Evolutionary conservation across 495 filamentous ascomycete species (phyloP).

Genomic region (Penicillium alfredii): DNA sequence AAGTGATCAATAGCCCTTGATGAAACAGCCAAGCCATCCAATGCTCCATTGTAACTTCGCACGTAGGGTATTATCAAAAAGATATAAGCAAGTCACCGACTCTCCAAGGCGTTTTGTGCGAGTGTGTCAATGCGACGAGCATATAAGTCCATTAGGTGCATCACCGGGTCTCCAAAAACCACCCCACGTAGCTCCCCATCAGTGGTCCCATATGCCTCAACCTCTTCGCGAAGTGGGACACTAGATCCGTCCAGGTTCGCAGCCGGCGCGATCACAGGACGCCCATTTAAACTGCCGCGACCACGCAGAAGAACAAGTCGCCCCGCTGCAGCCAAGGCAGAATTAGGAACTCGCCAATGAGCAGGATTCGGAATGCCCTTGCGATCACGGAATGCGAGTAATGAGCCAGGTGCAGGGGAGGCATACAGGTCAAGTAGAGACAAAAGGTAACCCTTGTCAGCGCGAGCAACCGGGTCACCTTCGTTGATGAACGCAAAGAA

Average conservation of each 20-base stretch:
- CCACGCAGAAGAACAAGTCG: conserved; percentile 56
- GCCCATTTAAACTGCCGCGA: conserved; percentile 3
- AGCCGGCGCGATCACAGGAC: neutral
- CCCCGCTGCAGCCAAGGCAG: conserved; percentile 60
- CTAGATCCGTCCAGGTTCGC: conserved; percentile 1
- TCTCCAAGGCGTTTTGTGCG: conserved; percentile 33
- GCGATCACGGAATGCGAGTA: conserved; percentile 6
- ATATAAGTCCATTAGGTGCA: conserved; percentile 75
- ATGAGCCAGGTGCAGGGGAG: conserved; percentile 48
- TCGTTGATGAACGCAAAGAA: conserved; percentile 79
- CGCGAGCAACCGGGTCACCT: conserved; percentile 72
- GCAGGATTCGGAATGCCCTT: conserved; percentile 2
- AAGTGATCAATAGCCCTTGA: too few species aligned
- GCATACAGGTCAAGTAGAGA: conserved; percentile 66
- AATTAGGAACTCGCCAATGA: conserved; percentile 57
- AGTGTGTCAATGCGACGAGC: conserved; percentile 59
- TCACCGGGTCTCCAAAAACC: conserved; percentile 73
- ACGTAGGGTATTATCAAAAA: too few species aligned
- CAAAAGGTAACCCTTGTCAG: conserved; percentile 66
- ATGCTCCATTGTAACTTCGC: too few species aligned
- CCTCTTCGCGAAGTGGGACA: conserved; percentile 34
- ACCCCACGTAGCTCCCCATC: conserved; percentile 59
- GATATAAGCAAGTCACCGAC: neutral
- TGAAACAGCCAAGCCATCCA: too few species aligned
- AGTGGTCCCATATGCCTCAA: conserved; percentile 56